A percentile compares a stretch with the other conserved stretches of the same genome.
Evolutionary conservation across 2,329 filamentous ascomycete genomes (phyloP).

Genomic region (Leptographium wingfieldii): DNA sequence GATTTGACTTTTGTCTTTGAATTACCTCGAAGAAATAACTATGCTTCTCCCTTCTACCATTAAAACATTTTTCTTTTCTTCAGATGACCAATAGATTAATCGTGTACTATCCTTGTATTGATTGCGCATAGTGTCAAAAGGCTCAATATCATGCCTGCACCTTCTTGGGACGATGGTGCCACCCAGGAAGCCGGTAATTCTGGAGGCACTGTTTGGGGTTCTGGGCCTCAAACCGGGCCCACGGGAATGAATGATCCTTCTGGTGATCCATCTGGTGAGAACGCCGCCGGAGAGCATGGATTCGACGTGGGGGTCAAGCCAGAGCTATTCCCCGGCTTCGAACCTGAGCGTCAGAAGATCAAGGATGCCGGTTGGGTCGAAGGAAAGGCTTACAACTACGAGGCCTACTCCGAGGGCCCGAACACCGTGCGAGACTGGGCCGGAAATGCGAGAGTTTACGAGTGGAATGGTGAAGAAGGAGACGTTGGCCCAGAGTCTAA

Average conservation of each 20-base stretch:
- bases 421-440: slow-evolving; percentile 27
- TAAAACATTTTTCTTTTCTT: no score
- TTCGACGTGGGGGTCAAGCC: slow-evolving; percentile 5
- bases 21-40: neutral
- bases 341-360: slow-evolving; percentile 14
- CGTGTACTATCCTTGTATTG: neutral
- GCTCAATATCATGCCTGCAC: neutral
- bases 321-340: slow-evolving; percentile 9
- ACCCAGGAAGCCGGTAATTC: neutral
- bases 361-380: slow-evolving; percentile 31
- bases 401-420: slow-evolving; percentile 15
- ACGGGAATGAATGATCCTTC: neutral
- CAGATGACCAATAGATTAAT: neutral
- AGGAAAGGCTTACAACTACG: slow-evolving; percentile 36
- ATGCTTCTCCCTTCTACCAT: neutral
- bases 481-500: slow-evolving; percentile 65
- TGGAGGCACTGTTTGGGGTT: neutral
- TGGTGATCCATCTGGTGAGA: neutral
- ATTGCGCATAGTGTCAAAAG: neutral
- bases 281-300: neutral
- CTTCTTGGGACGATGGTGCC: neutral
- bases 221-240: neutral
- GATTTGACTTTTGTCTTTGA: neutral
- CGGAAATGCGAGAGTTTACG: slow-evolving; percentile 54
- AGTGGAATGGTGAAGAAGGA: slow-evolving; percentile 76